Conservation (phyloP, 2,329 filamentous ascomycete species). For the Aureobasidium zeae region DNA sequence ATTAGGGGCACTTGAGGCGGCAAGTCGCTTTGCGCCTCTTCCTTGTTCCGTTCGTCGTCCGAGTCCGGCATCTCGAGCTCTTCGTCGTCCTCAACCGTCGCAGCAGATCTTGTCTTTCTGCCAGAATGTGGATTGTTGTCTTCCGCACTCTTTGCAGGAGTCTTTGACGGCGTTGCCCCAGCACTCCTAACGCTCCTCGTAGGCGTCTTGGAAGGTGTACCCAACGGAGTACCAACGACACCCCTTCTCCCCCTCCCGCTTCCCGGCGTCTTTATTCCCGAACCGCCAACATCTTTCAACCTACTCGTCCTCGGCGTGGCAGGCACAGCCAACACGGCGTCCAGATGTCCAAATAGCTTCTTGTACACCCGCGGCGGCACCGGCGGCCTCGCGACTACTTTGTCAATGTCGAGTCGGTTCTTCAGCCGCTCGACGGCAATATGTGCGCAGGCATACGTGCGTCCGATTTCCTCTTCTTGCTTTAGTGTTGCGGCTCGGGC, state of each 20-base stretch:
- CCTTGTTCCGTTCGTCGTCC: neutral
- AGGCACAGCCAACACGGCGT: slow-evolving; percentile 50
- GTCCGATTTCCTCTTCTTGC: slow-evolving; percentile 77
- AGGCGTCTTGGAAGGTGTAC: slow-evolving; percentile 11
- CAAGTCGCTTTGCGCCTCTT: slow-evolving; percentile 1
- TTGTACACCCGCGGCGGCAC: slow-evolving; percentile 74
- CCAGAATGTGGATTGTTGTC: neutral
- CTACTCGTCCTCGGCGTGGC: slow-evolving; percentile 31
- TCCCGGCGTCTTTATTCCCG: neutral
- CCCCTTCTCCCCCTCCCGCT: slow-evolving; percentile 7
- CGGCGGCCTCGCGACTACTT: slow-evolving; percentile 65
- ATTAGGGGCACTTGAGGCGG: slow-evolving; percentile 16
- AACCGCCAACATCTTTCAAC: slow-evolving; percentile 1
- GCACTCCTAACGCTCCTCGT: slow-evolving; percentile 1
- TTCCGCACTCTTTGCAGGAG: slow-evolving; percentile 1
- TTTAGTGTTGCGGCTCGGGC: slow-evolving; percentile 68
- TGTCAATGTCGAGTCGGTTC: slow-evolving; percentile 64
- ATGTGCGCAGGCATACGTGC: slow-evolving; percentile 75
- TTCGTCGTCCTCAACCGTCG: neutral
- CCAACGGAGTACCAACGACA: slow-evolving; percentile 1
- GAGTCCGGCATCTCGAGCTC: neutral
- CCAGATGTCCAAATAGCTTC: slow-evolving; percentile 71
- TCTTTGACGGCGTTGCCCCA: slow-evolving; percentile 1
- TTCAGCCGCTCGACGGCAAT: slow-evolving; percentile 85
- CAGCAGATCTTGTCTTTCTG: neutral